Evolutionary conservation across 768 basidiomycete genomes (phyloP).

Genomic region (Leccinum rimulosum): DNA sequence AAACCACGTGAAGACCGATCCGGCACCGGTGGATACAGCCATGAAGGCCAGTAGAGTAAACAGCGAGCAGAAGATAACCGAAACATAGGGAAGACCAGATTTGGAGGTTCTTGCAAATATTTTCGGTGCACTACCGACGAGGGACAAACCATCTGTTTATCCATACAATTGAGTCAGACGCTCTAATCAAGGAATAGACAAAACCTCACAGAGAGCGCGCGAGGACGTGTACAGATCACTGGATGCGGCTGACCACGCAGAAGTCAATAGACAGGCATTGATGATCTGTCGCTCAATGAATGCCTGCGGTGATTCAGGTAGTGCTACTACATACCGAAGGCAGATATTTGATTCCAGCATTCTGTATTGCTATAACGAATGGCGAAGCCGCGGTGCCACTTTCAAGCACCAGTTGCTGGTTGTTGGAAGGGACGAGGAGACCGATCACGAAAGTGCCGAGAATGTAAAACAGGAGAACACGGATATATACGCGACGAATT

Average conservation of each 20-base stretch:
- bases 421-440: constrained; percentile 74
- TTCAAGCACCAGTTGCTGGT: constrained; percentile 47
- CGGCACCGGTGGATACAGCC: constrained; percentile 64
- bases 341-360: constrained; percentile 81
- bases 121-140: constrained; percentile 76
- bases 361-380: constrained; percentile 87
- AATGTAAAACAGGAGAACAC: constrained; percentile 83
- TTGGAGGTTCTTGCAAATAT: constrained; percentile 70
- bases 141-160: constrained; percentile 70
- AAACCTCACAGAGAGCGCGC: constrained; percentile 70
- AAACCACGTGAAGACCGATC: constrained; percentile 79
- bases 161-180: not conserved
- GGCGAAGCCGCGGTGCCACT: constrained; percentile 70
- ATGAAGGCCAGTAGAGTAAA: constrained; percentile 82
- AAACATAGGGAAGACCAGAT: constrained; percentile 73
- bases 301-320: constrained; percentile 4
- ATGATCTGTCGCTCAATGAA: constrained; percentile 49
- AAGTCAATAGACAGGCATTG: constrained; percentile 80
- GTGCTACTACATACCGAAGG: constrained; percentile 57
- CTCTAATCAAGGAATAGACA: not conserved
- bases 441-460: constrained; percentile 73
- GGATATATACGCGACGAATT: constrained; percentile 61
- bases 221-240: constrained; percentile 90
- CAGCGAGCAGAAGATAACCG: constrained; percentile 63
- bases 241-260: constrained; percentile 90